These are phyloP conservation scores for Penicillium dipodomyicola DNA, from an alignment of 495 filamentous ascomycete genomes.

Conservation along the genomic window DNA sequence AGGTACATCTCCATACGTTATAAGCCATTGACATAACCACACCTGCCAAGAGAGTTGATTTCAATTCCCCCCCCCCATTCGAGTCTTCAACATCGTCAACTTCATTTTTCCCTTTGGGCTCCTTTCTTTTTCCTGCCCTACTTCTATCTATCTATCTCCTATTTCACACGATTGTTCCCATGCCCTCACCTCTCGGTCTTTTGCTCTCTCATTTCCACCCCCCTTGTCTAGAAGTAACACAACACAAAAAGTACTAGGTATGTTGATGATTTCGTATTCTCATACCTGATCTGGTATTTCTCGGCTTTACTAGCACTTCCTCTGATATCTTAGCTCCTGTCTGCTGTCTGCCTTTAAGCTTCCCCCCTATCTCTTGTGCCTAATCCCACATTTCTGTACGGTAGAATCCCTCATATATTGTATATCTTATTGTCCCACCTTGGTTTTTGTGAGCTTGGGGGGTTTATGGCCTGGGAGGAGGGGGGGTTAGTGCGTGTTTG, in stretches of 20 bases:
- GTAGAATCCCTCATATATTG: constrained; percentile 8
- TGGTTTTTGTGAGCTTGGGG: background rate
- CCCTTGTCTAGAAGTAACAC: constrained; percentile 5
- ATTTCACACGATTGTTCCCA: too few relatives aligned
- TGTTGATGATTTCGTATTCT: background rate
- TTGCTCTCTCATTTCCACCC: background rate
- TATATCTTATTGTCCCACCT: constrained; percentile 16
- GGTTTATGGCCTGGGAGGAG: background rate
- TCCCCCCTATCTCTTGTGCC: background rate
- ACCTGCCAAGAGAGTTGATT: background rate
- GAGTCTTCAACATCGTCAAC: too few relatives aligned
- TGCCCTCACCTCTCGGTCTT: too few relatives aligned
- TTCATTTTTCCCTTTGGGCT: too few relatives aligned
- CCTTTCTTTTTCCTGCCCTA: too few relatives aligned
- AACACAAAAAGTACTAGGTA: background rate
- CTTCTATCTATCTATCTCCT: too few relatives aligned
- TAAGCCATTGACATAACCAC: background rate
- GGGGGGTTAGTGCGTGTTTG: constrained; percentile 1
- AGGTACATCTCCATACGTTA: too few relatives aligned
- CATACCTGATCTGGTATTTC: background rate
- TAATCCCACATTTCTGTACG: background rate
- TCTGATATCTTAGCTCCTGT: background rate
- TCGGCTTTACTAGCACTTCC: background rate
- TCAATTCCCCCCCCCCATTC: background rate
- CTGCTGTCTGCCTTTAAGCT: background rate